Base-by-base conservation (phyloP, 306 rosid genomes). In the Purshia tridentata region DNA sequence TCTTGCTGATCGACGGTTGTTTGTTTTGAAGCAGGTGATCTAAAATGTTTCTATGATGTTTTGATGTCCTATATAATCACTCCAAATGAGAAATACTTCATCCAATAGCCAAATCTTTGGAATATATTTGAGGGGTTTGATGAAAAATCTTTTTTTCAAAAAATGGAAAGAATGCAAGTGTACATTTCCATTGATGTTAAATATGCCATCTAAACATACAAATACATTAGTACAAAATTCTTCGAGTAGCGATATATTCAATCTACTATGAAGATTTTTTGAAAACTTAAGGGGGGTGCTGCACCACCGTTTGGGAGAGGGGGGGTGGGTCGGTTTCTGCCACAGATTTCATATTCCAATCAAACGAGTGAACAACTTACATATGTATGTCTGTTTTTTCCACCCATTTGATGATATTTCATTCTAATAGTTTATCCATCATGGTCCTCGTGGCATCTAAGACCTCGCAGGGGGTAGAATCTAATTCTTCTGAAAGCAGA, bases 21-120 rank as follows among this genome's bases (percentile, higher is more conserved):
- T 94, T 83, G 99, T 94, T 76, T 74, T 94, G 72, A 94, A 91
- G 84, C 97, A 94, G 97, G 98, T 88, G 84, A 78, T 52, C 35
- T 62, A 37, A 46, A 56, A 66, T 54, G 49, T 53, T 69, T 76
- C 54, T 54, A 81, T 53, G 66, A 69, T 22, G 77, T 64, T 77
- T 68, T 13, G 54, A 71, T 48, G 63, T 73, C 70, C 62, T 6
- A 45, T 67, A 23, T 78, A 20, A 46, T 49, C 47, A 62, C 9
- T 41, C 70, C 46, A 12, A 46, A 16, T 20, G 5, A 71, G 46
- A 59, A 67, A 6, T 72, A 29, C 47, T 53, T 51, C 18, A 14
- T 47, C 64, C 52, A 46, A 14, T 37, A 46, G 51, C 57, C 55
- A 51, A 40, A n/a, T 55, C 29, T 22, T 55, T 7, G 44, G 71